Evolutionary conservation across 2,329 filamentous ascomycete species (phyloP), one percentile per base, ranked within the genome.

Genomic region (Leptodontidium sp.): DNA sequence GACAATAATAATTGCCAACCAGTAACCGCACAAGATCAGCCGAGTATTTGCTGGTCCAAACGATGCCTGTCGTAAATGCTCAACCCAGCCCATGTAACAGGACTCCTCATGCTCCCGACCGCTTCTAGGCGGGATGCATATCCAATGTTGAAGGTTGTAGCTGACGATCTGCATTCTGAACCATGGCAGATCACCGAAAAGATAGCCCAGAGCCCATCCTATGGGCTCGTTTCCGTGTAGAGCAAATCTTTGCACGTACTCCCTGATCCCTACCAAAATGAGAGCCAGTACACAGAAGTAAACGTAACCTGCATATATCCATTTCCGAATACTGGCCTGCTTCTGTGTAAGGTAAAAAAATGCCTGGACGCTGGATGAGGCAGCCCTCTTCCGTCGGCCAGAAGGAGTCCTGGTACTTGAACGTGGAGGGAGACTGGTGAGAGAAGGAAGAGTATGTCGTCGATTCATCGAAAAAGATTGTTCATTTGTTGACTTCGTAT

Each of bases 151-250:
- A 6, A 96, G 83, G 70, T 91, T 88, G 69, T 88, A 85, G 69
- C 85, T 86, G 17, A 93, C 84, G 9, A 95, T 86, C 78, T 91
- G 85, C 78, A 91, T 90, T 29, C 94, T 87, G 73, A 98, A 88
- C 76, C 84, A 85, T 0, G 87, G 85, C 12, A 94, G 78, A 74
- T 97, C 92, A 14, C 95, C 94, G 70, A 98, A 87, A 2, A 98
- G 82, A 79, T 99, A 99, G 1, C 93, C 91, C 12, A 98, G 80
- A 0, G 93, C 94, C 96, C 96, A 99, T 2, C 95, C 93, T 55
- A 99, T 88, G 0, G 96, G 94, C 75, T 99, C 96, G 63, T 89
- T 82, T 17, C 88, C 89, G 43, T 85, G 77, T 1, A 99, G 84
- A 15, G 93, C 94, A 70, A 87, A 84, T 53, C 82, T 80, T 49